These are phyloP conservation scores for Akebia trifoliata DNA, from an alignment of 164 flowering plant genomes.

Conservation along the genomic window DNA sequence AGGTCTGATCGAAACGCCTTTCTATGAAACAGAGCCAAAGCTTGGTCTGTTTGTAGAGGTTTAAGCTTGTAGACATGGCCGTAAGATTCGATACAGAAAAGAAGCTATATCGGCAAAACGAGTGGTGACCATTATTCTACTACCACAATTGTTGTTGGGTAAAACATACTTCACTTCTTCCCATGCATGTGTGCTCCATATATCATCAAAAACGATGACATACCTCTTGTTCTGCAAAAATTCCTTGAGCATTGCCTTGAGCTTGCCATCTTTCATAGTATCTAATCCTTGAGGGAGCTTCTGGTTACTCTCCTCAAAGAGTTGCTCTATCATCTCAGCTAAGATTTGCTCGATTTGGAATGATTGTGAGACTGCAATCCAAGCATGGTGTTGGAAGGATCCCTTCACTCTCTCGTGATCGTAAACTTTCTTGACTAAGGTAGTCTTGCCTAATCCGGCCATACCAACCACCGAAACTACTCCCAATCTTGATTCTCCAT, in stretches of 20 bases:
- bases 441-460: constrained; percentile 18
- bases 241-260: background rate
- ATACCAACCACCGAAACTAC: constrained; percentile 16
- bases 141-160: constrained; percentile 7
- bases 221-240: constrained; percentile 12
- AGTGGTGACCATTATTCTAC: constrained; percentile 14
- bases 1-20: constrained; percentile 6
- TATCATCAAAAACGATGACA: constrained; percentile 18
- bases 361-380: constrained; percentile 27
- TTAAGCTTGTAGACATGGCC: background rate
- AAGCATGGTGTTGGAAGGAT: constrained; percentile 20
- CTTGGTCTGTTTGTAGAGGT: background rate
- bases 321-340: constrained; percentile 15
- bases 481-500: background rate
- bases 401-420: constrained; percentile 20
- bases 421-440: constrained; percentile 22
- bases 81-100: background rate
- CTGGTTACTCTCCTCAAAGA: constrained; percentile 7
- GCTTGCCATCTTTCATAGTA: background rate
- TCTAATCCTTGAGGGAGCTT: constrained; percentile 16
- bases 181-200: constrained; percentile 13
- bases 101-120: background rate
- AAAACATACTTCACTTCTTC: background rate
- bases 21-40: constrained; percentile 14
- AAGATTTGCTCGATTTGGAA: constrained; percentile 20